A percentile compares a stretch with the other conserved stretches of the same genome.
phyloP scores from a whole-genome alignment of 2,329 filamentous ascomycete genomes.

The Tolypocladium tropicale region DNA sequence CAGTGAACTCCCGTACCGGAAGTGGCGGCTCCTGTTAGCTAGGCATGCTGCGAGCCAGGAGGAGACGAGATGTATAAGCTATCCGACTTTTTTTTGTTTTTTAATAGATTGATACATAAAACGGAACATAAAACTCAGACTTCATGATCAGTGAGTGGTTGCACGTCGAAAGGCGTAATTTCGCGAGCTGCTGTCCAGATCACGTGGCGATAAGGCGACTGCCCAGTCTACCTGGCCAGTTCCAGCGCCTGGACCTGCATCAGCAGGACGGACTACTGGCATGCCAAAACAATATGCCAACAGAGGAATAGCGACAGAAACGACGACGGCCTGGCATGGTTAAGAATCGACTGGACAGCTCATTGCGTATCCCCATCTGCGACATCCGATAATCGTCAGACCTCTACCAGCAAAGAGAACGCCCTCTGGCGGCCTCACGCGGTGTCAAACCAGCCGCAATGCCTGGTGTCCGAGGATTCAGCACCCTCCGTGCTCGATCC shows the following conservation, averaged over 20 bases:
- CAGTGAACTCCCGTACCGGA: no score
- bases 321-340: neutral
- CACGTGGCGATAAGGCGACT: neutral
- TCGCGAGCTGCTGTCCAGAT: no score
- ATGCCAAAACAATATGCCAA: slow-evolving; percentile 1
- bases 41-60: no score
- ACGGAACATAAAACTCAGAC: no score
- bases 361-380: neutral
- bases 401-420: neutral
- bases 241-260: neutral
- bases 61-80: no score
- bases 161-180: no score
- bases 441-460: slow-evolving; percentile 3
- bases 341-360: neutral
- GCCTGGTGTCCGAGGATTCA: slow-evolving; percentile 39
- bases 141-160: neutral
- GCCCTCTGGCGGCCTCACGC: neutral
- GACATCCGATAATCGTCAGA: neutral
- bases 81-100: no score
- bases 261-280: neutral
- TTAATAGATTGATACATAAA: no score
- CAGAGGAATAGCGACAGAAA: neutral
- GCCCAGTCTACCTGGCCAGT: neutral
- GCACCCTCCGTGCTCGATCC: slow-evolving; percentile 62
- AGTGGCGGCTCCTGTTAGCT: no score